Conservation (phyloP, 2,329 filamentous ascomycete species). For the Periconia macrospinosa region DNA sequence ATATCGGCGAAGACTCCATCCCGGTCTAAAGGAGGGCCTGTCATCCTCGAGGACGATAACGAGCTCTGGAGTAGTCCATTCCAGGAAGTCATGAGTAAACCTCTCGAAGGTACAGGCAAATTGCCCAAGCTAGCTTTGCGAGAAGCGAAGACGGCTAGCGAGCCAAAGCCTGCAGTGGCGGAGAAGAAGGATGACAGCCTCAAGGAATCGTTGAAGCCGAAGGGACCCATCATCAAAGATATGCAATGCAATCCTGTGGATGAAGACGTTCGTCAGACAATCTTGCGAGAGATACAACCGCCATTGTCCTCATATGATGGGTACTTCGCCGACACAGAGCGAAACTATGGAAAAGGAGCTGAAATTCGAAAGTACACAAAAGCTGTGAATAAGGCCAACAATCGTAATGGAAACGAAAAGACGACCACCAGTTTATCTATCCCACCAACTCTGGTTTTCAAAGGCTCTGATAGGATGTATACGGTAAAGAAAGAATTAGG, state of each 20-base stretch:
- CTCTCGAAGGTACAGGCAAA: constrained; percentile 45
- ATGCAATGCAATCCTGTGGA: constrained; percentile 87
- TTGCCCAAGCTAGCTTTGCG: constrained; percentile 56
- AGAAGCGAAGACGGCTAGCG: constrained; percentile 41
- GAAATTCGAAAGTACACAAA: constrained; percentile 86
- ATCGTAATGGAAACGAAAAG: constrained; percentile 60
- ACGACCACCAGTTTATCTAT: constrained; percentile 61
- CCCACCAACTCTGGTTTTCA: constrained; percentile 69
- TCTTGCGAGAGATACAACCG: constrained; percentile 74
- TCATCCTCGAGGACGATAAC: constrained; percentile 47
- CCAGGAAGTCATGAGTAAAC: constrained; percentile 62
- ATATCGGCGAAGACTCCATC: constrained; percentile 77
- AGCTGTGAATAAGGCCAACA: constrained; percentile 59
- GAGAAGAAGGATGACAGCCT: constrained; percentile 45
- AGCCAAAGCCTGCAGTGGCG: constrained; percentile 14
- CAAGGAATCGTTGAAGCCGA: constrained; percentile 43
- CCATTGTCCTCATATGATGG: constrained; percentile 74
- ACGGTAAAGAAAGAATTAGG: constrained; percentile 83
- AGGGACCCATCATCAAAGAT: constrained; percentile 79
- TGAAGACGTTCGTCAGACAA: constrained; percentile 70
- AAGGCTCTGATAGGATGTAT: constrained; percentile 68
- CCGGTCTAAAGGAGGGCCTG: constrained; percentile 52
- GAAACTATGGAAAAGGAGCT: constrained; percentile 65
- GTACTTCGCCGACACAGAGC: constrained; percentile 72
- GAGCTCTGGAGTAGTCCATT: constrained; percentile 71